Evolutionary conservation across 2,329 filamentous ascomycete genomes (phyloP).

Genomic region (Claviceps sp.): DNA sequence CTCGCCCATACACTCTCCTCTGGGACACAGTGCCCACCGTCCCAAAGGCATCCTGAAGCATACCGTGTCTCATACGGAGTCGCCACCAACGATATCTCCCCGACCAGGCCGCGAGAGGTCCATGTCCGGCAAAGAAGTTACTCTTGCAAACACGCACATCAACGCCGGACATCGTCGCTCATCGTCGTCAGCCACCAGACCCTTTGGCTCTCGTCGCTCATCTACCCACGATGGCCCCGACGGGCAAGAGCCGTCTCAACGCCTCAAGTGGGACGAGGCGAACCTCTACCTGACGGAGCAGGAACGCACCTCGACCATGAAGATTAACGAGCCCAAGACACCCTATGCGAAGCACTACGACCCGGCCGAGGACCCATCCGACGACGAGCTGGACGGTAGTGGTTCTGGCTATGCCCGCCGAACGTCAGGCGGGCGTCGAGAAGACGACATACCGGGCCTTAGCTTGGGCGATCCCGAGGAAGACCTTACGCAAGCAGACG

Average conservation of each 20-base stretch:
- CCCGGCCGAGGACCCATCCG: slow-evolving; percentile 72
- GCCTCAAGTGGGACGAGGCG: slow-evolving; percentile 96
- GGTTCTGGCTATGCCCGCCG: slow-evolving; percentile 16
- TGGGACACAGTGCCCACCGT: slow-evolving; percentile 25
- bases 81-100: slow-evolving; percentile 33
- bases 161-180: slow-evolving; percentile 87
- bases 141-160: slow-evolving; percentile 83
- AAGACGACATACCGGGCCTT: slow-evolving; percentile 79
- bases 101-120: slow-evolving; percentile 19
- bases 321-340: slow-evolving; percentile 97
- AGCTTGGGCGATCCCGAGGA: slow-evolving; percentile 90
- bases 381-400: slow-evolving; percentile 42
- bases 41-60: slow-evolving; percentile 74
- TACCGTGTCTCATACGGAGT: slow-evolving; percentile 49
- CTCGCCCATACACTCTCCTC: slow-evolving; percentile 28
- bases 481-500: slow-evolving; percentile 36
- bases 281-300: slow-evolving; percentile 96
- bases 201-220: slow-evolving; percentile 55
- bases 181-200: slow-evolving; percentile 56
- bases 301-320: slow-evolving; percentile 92
- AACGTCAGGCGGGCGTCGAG: slow-evolving; percentile 26
- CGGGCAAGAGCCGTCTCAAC: slow-evolving; percentile 44
- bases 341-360: slow-evolving; percentile 91
- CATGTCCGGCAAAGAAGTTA: slow-evolving; percentile 69
- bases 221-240: slow-evolving; percentile 36